phyloP scores from a whole-genome alignment of 2,329 filamentous ascomycete species.

The Colletotrichum tabaci region DNA sequence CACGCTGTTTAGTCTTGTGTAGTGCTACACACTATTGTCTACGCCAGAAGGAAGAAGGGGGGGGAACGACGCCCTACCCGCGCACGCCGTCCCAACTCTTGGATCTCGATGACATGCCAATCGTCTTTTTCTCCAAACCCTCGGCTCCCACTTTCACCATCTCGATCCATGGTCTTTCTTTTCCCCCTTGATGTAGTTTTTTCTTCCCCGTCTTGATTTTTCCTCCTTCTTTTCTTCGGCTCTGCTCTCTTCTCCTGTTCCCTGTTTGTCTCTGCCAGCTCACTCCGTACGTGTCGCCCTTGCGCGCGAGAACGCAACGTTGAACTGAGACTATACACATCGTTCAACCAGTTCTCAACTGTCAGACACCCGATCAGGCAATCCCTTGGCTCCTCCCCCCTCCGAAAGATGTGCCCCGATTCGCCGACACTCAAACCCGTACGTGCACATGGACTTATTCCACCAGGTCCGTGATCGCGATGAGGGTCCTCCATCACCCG shows the following conservation, averaged over 20 bases:
- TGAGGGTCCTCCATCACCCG: conserved; percentile 2
- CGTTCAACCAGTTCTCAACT: background rate
- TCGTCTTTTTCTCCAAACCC: background rate
- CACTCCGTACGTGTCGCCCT: background rate
- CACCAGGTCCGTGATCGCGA: background rate
- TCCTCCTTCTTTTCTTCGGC: background rate
- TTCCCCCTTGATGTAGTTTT: background rate
- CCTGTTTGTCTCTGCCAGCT: background rate
- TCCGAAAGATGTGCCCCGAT: conserved; percentile 3
- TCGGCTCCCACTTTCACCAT: background rate
- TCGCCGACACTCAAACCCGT: background rate
- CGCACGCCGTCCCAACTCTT: conserved; percentile 1
- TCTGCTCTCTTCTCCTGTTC: background rate
- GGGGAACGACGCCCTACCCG: background rate
- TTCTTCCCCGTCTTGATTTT: background rate
- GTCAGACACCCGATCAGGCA: no score
- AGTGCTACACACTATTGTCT: no score
- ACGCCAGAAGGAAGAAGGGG: background rate
- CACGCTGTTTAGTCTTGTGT: background rate
- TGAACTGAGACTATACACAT: background rate
- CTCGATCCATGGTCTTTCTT: conserved; percentile 4
- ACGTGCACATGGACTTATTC: conserved; percentile 6
- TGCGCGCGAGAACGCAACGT: background rate
- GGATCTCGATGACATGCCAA: conserved; percentile 39
- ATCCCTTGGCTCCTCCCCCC: background rate